phyloP scores from a whole-genome alignment of 2,329 filamentous ascomycete genomes.

The Fusarium verrucosum region DNA sequence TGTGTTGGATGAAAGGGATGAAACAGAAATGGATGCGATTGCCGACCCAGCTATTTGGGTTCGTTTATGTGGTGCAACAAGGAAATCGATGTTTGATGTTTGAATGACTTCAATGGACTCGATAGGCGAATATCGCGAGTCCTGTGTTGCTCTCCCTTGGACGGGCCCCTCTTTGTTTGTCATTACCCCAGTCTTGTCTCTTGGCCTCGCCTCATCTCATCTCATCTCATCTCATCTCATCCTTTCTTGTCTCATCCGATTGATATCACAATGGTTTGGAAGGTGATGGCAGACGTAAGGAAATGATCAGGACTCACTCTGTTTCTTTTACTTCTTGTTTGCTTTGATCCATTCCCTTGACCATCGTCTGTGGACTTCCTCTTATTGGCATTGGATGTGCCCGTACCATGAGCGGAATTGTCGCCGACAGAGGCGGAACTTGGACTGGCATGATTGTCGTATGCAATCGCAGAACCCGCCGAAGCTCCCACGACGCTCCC shows the following conservation, averaged over 20 bases:
- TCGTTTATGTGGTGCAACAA: slow-evolving; percentile 22
- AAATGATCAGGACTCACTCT: slow-evolving; percentile 54
- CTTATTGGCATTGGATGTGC: slow-evolving; percentile 46
- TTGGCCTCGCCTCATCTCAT: slow-evolving; percentile 1
- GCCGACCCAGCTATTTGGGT: slow-evolving; percentile 4
- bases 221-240: slow-evolving; percentile 5
- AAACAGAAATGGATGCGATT: not conserved
- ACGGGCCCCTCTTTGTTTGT: not conserved
- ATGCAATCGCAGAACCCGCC: slow-evolving; percentile 46
- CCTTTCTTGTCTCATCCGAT: slow-evolving; percentile 15
- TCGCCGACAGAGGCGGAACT: slow-evolving; percentile 57
- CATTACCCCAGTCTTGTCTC: not conserved
- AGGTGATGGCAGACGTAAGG: slow-evolving; percentile 1
- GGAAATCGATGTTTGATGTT: not conserved
- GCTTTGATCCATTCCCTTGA: slow-evolving; percentile 50
- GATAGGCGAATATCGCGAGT: slow-evolving; percentile 18
- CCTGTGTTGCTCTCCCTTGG: not conserved
- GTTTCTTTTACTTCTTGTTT: slow-evolving; percentile 69
- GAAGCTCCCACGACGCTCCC: slow-evolving; percentile 37
- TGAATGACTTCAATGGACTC: not conserved
- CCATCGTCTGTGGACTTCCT: slow-evolving; percentile 56
- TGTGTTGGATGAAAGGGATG: not conserved
- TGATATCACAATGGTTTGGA: not conserved
- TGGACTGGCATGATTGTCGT: slow-evolving; percentile 49
- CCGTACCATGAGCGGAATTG: slow-evolving; percentile 57